A percentile compares a stretch with the other conserved stretches of the same genome.
Conservation (phyloP, 169 alveolate genomes). For the Eimeria necatrix region DNA sequence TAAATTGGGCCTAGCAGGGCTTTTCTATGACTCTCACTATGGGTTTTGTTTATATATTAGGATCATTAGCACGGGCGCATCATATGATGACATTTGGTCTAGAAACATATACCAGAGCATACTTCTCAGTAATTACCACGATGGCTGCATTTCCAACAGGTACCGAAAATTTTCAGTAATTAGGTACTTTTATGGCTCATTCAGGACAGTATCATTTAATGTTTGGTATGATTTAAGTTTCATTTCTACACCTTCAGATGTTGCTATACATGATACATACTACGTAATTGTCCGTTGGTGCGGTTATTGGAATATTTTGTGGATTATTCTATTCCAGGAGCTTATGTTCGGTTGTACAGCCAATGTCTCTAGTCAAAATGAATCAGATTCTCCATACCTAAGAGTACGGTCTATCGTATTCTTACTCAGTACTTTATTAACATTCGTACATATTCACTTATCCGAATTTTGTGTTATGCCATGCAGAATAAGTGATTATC, state of each 20-base stretch:
- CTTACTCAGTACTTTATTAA: not conserved
- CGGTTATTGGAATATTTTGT: conserved; percentile 84
- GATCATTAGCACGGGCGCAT: conserved; percentile 88
- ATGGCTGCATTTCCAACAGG: conserved; percentile 82
- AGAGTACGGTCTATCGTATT: conserved; percentile 39
- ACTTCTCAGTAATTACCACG: conserved; percentile 85
- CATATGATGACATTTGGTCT: conserved; percentile 89
- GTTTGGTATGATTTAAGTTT: conserved; percentile 81
- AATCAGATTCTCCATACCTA: conserved; percentile 34
- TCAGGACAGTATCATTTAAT: not conserved
- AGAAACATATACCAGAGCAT: conserved; percentile 88
- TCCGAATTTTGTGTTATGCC: not conserved
- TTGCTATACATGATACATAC: conserved; percentile 88
- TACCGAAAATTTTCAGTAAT: not conserved
- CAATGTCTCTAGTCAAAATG: not conserved
- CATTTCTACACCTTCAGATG: conserved; percentile 86
- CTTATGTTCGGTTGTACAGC: not conserved
- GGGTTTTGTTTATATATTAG: conserved; percentile 88
- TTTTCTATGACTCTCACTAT: conserved; percentile 87
- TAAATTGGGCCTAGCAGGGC: conserved; percentile 79
- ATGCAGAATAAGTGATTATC: not conserved
- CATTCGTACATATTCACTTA: not conserved
- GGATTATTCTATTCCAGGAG: too few species aligned
- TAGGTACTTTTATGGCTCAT: not conserved
- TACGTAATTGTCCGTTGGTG: conserved; percentile 88